A percentile compares a stretch with the other conserved stretches of the same genome.
These are phyloP conservation scores for Cystobasidium tubakii DNA, from an alignment of 768 basidiomycete genomes.

Conservation along the genomic window DNA sequence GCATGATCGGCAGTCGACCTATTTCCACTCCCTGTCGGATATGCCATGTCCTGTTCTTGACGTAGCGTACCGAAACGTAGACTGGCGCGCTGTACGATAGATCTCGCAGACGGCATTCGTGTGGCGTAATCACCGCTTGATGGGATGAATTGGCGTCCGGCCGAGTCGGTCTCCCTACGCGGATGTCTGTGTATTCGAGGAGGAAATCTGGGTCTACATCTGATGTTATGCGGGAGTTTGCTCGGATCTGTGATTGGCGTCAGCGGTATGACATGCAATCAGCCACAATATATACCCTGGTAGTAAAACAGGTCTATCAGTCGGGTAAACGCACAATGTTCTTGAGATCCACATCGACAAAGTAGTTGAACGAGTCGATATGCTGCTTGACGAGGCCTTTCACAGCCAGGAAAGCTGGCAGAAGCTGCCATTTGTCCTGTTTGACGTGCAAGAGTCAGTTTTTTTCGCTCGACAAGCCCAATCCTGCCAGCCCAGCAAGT, in stretches of 20 bases:
- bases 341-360: constrained; percentile 93
- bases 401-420: constrained; percentile 92
- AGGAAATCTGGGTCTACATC: constrained; percentile 91
- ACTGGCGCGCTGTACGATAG: constrained; percentile 90
- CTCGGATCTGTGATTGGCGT: constrained; percentile 56
- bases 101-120: constrained; percentile 93
- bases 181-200: constrained; percentile 93
- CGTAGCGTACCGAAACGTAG: constrained; percentile 89
- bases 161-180: constrained; percentile 83
- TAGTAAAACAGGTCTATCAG: background rate
- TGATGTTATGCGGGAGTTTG: constrained; percentile 86
- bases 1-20: constrained; percentile 90
- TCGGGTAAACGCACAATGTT: constrained; percentile 57
- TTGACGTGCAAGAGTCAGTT: constrained; percentile 1
- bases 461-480: too few relatives aligned
- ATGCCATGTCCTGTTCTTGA: constrained; percentile 81
- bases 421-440: constrained; percentile 92
- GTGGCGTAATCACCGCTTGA: constrained; percentile 73
- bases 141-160: constrained; percentile 74
- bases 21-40: constrained; percentile 75
- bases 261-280: constrained; percentile 41
- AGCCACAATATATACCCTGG: constrained; percentile 37
- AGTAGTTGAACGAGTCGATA: constrained; percentile 97
- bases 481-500: background rate
- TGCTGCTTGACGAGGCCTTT: constrained; percentile 99